phyloP scores from a whole-genome alignment of 768 basidiomycete genomes.

The Tylopilus felleus region DNA sequence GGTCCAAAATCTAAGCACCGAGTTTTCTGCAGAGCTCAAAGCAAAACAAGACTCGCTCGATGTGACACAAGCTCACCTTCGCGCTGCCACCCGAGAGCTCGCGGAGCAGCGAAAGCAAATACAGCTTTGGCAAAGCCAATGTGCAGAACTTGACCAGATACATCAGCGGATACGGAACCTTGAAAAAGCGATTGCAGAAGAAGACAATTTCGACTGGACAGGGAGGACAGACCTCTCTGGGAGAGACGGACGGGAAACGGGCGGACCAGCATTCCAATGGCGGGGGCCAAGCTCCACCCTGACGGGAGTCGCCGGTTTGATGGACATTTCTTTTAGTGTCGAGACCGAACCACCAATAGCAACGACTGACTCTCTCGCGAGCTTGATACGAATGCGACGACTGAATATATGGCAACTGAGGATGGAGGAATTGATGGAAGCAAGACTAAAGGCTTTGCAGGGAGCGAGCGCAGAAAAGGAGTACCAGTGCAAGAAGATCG shows the following conservation, averaged over 20 bases:
- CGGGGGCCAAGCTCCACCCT: constrained; percentile 67
- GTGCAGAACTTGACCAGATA: constrained; percentile 77
- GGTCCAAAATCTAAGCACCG: constrained; percentile 72
- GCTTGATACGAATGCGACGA: constrained; percentile 68
- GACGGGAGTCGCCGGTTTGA: constrained; percentile 58
- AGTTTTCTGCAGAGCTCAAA: constrained; percentile 83
- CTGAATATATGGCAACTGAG: constrained; percentile 81
- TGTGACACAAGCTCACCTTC: constrained; percentile 80
- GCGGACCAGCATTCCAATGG: constrained; percentile 62
- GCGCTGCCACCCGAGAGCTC: constrained; percentile 85
- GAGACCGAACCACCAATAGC: constrained; percentile 77
- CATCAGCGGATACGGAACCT: constrained; percentile 82
- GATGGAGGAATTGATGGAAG: constrained; percentile 70
- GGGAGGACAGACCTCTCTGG: constrained; percentile 58
- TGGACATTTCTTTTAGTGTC: constrained; percentile 59
- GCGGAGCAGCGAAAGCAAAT: constrained; percentile 88
- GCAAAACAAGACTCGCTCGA: constrained; percentile 86
- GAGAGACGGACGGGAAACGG: constrained; percentile 33
- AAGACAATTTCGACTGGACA: constrained; percentile 86
- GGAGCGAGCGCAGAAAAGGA: constrained; percentile 86
- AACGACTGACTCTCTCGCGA: constrained; percentile 50
- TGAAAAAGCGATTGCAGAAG: constrained; percentile 70
- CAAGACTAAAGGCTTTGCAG: constrained; percentile 65
- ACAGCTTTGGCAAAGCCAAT: constrained; percentile 66
- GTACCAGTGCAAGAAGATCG: constrained; percentile 87